Conservation (phyloP, 139 green algal species). For the Haematococcus lacustris region DNA sequence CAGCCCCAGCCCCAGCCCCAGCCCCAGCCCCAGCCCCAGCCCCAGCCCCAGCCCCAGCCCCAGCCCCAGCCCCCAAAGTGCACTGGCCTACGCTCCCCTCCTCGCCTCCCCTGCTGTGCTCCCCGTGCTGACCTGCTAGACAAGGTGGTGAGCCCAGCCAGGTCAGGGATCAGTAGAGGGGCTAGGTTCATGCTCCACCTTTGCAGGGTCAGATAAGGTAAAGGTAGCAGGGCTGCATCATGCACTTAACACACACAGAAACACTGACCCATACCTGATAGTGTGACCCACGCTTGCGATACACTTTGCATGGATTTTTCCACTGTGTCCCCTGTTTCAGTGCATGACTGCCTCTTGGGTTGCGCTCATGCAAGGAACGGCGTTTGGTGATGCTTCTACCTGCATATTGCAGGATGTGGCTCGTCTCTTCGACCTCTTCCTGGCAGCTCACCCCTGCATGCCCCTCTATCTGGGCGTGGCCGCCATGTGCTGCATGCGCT, state of each 20-base stretch:
- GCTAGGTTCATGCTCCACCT: no score
- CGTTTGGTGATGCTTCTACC: neutral
- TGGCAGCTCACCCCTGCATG: conserved; percentile 80
- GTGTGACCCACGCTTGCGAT: neutral
- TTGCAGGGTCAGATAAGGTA: no score
- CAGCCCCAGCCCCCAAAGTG: no score
- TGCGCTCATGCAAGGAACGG: neutral
- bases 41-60: no score
- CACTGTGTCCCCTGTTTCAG: neutral
- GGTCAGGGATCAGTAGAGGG: neutral
- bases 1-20: no score
- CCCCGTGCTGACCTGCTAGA: neutral
- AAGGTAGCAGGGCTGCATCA: neutral
- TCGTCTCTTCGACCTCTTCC: conserved; percentile 85
- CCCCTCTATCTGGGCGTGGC: conserved; percentile 79
- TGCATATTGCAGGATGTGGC: neutral
- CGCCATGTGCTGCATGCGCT: conserved; percentile 42
- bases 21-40: no score
- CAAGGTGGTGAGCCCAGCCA: neutral
- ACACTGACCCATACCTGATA: neutral
- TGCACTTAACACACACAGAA: neutral
- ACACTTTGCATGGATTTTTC: neutral
- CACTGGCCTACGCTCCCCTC: no score
- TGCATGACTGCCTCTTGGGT: neutral
- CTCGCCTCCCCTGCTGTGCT: no score